Conservation (phyloP, 1,284 basidiomycete genomes). For the Trametes versicolor region DNA sequence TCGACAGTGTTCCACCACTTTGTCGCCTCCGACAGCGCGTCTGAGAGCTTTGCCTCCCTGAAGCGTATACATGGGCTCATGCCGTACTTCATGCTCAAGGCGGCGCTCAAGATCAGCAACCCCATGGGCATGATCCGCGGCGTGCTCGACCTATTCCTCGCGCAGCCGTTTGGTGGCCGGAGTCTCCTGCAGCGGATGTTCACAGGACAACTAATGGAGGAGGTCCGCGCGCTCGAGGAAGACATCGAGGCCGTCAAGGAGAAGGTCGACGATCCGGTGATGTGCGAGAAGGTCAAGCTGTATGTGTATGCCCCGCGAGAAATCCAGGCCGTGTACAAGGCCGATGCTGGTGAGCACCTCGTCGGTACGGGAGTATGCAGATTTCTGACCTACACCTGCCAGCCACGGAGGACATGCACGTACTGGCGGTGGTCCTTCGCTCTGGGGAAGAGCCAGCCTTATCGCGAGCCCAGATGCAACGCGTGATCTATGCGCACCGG, state of each 20-base stretch:
- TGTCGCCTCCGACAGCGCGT: conserved; percentile 92
- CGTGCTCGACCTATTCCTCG: conserved; percentile 96
- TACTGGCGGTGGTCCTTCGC: conserved; percentile 87
- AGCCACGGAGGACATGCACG: conserved; percentile 80
- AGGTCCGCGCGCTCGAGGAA: conserved; percentile 84
- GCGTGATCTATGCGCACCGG: conserved; percentile 78
- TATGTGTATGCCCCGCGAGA: conserved; percentile 91
- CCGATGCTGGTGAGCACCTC: conserved; percentile 72
- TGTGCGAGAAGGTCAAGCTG: conserved; percentile 89
- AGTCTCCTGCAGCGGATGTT: conserved; percentile 97
- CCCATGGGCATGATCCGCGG: conserved; percentile 96
- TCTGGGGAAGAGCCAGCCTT: conserved; percentile 82
- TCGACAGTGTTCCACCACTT: conserved; percentile 97
- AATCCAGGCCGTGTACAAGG: conserved; percentile 85
- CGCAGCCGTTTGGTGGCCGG: conserved; percentile 94
- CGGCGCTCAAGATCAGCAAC: conserved; percentile 93
- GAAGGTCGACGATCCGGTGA: conserved; percentile 88
- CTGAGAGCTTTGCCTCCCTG: conserved; percentile 87
- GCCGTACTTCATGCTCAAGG: conserved; percentile 97
- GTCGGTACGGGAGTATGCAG: neutral
- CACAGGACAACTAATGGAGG: conserved; percentile 90
- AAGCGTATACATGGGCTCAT: conserved; percentile 97
- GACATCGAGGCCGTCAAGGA: conserved; percentile 89
- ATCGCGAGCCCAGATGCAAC: conserved; percentile 79
- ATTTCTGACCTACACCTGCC: conserved; percentile 3